Percentiles rank a stretch among this genome's conserved stretches.
phyloP scores from a whole-genome alignment of 106 monocot species.

The Platanthera guangdongensis region DNA sequence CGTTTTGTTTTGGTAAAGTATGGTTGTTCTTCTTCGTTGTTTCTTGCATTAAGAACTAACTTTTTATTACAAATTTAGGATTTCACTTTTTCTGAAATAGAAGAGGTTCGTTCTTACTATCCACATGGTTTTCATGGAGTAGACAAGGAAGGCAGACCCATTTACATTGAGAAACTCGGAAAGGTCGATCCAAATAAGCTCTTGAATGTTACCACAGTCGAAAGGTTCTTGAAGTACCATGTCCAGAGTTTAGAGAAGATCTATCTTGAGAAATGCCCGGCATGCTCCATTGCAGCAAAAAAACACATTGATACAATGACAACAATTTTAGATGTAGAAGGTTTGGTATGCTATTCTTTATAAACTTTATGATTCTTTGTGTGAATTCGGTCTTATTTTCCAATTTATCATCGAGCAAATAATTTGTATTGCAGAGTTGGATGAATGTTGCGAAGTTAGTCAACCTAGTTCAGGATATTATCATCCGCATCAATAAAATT shows the following conservation, averaged over 20 bases:
- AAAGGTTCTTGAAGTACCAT: constrained; percentile 77
- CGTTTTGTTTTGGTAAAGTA: neutral
- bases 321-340: constrained; percentile 68
- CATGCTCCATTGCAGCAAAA: constrained; percentile 60
- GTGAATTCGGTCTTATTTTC: neutral
- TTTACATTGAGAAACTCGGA: constrained; percentile 85
- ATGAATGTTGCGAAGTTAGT: constrained; percentile 42
- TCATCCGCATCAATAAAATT: constrained; percentile 41
- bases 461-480: constrained; percentile 40
- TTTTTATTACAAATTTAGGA: constrained; percentile 31
- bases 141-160: constrained; percentile 75
- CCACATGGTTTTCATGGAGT: constrained; percentile 89
- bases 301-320: constrained; percentile 57
- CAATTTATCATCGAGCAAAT: neutral
- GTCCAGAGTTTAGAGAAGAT: constrained; percentile 71
- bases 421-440: constrained; percentile 31
- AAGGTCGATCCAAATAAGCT: constrained; percentile 66
- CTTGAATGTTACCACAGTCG: constrained; percentile 64
- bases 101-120: constrained; percentile 60
- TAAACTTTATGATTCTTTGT: constrained; percentile 1
- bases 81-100: constrained; percentile 57
- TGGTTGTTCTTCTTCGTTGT: neutral
- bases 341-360: constrained; percentile 35
- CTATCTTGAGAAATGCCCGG: constrained; percentile 58
- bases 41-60: neutral